A percentile compares a stretch with the other conserved stretches of the same genome.
Evolutionary conservation across 495 filamentous ascomycete genomes (phyloP).

Genomic region (Hypoxylon rickii): DNA sequence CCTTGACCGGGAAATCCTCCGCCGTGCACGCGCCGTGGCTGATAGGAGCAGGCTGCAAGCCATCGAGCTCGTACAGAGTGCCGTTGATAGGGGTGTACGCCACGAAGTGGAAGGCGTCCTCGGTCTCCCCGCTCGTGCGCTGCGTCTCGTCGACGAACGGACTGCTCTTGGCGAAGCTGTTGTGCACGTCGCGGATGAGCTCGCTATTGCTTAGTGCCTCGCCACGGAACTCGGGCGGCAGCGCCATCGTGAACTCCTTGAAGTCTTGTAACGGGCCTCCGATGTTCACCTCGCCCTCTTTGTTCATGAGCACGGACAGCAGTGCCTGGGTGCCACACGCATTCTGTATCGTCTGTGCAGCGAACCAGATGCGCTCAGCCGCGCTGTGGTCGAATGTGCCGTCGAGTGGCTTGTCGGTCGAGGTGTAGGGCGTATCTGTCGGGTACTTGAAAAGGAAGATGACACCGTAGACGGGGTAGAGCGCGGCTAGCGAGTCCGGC

Average conservation of each 20-base stretch:
- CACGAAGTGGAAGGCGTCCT: slow-evolving; percentile 97
- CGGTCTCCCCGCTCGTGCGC: slow-evolving; percentile 61
- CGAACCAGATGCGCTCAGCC: slow-evolving; percentile 84
- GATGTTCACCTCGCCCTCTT: slow-evolving; percentile 53
- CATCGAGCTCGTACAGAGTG: slow-evolving; percentile 90
- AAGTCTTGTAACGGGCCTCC: slow-evolving; percentile 72
- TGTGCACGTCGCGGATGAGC: slow-evolving; percentile 88
- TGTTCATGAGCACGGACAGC: slow-evolving; percentile 89
- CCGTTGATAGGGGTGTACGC: slow-evolving; percentile 85
- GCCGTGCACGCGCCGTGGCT: slow-evolving; percentile 74
- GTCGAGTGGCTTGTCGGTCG: slow-evolving; percentile 67
- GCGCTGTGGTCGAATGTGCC: slow-evolving; percentile 79
- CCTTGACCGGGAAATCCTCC: slow-evolving; percentile 75
- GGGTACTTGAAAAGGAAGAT: slow-evolving; percentile 99
- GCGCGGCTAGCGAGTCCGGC: slow-evolving; percentile 72
- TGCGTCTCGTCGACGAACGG: slow-evolving; percentile 91
- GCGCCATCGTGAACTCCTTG: slow-evolving; percentile 86
- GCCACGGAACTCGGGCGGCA: slow-evolving; percentile 77
- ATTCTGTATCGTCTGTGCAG: slow-evolving; percentile 97
- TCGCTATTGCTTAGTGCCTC: slow-evolving; percentile 70
- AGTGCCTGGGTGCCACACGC: slow-evolving; percentile 97
- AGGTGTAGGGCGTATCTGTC: slow-evolving; percentile 67
- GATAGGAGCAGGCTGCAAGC: slow-evolving; percentile 89
- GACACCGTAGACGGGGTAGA: slow-evolving; percentile 90
- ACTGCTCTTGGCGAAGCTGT: slow-evolving; percentile 83